Percentiles rank a stretch among this genome's conserved stretches.
These are phyloP conservation scores for Botrytis cinerea DNA, from an alignment of 2,329 filamentous ascomycete species.

Conservation along the genomic window DNA sequence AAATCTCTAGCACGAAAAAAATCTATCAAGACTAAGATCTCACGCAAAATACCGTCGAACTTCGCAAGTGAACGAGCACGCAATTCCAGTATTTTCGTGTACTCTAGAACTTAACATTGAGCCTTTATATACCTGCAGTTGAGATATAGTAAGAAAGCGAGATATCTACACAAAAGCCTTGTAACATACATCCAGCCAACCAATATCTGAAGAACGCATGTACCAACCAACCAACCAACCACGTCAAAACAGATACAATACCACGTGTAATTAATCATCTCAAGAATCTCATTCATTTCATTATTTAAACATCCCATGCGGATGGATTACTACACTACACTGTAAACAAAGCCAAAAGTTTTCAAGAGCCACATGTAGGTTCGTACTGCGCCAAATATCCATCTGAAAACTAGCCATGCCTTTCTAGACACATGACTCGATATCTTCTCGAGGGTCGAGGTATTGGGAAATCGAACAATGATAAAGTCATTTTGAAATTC, in stretches of 20 bases:
- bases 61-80: neutral
- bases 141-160: neutral
- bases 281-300: neutral
- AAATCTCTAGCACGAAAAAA: neutral
- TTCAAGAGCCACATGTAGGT: no score
- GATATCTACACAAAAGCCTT: neutral
- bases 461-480: rapidly evolving
- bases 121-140: no score
- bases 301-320: neutral
- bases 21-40: neutral
- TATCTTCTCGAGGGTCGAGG: neutral
- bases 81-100: no score
- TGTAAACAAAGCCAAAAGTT: no score
- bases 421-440: rapidly evolving
- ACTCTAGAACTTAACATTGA: no score
- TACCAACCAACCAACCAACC: no score
- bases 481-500: neutral
- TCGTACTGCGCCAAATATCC: no score
- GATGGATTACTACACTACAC: neutral
- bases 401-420: no score
- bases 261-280: neutral
- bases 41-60: neutral
- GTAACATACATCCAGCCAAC: neutral
- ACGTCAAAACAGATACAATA: neutral
- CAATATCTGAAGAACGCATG: rapidly evolving